Conservation (phyloP, 805 yeast genomes). For the Kodamaea neixiangensis region DNA sequence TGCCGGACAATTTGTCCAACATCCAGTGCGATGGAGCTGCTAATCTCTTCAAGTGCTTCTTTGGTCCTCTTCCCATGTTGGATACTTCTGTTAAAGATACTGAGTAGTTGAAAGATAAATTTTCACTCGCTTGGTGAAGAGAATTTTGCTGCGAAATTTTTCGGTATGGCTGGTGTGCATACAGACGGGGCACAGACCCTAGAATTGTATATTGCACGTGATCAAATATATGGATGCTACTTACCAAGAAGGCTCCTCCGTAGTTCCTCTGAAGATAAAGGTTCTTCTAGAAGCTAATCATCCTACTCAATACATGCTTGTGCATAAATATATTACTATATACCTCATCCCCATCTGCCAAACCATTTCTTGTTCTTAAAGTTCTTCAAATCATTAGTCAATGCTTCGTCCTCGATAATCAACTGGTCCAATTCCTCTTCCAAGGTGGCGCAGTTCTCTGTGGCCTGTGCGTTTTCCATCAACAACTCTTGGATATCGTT, state of each 20-base stretch:
- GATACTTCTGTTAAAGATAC: conserved; percentile 1
- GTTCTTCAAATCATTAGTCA: conserved; percentile 24
- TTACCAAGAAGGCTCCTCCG: too few relatives aligned
- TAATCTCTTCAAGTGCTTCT: conserved; percentile 39
- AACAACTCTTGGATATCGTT: conserved; percentile 36
- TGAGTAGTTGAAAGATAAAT: conserved; percentile 1
- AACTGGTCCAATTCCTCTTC: conserved; percentile 38
- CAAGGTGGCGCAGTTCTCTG: conserved; percentile 39
- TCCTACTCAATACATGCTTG: neutral
- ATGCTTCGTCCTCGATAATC: conserved; percentile 26
- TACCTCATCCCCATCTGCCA: conserved; percentile 21
- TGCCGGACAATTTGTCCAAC: conserved; percentile 40
- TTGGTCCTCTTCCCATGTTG: conserved; percentile 78
- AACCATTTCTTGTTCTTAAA: conserved; percentile 32
- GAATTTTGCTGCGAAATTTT: too few relatives aligned
- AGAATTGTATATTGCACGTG: neutral
- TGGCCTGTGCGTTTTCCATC: conserved; percentile 37
- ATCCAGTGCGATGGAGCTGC: conserved; percentile 42
- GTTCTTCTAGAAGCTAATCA: too few relatives aligned
- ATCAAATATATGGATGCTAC: too few relatives aligned
- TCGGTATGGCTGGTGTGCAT: neutral
- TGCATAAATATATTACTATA: neutral
- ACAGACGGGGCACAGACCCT: neutral
- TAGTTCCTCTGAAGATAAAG: too few relatives aligned
- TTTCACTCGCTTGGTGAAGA: neutral